phyloP scores from a whole-genome alignment of 208 protist genomes.

The Crithidia brevicula region DNA sequence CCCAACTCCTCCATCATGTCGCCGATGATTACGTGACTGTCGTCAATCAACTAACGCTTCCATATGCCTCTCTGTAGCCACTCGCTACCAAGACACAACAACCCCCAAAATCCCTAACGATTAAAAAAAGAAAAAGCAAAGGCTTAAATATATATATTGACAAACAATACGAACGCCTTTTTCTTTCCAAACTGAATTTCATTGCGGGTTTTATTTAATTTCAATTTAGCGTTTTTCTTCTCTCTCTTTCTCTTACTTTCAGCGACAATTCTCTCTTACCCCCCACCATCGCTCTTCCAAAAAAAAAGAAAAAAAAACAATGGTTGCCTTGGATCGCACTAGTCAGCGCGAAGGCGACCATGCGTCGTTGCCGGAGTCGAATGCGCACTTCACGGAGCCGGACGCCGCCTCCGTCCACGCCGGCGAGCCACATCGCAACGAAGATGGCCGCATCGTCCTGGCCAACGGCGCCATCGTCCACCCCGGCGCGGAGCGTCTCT shows the following conservation, averaged over 20 bases:
- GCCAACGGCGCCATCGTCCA: slow-evolving; percentile 26
- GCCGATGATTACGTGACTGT: too few relatives aligned
- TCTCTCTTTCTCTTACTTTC: neutral
- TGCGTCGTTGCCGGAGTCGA: neutral
- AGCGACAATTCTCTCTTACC: neutral
- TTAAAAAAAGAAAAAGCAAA: too few relatives aligned
- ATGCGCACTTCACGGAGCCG: neutral
- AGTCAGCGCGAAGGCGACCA: neutral
- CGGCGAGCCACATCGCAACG: neutral
- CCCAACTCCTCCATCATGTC: too few relatives aligned
- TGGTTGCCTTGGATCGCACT: neutral
- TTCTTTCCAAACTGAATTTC: too few relatives aligned
- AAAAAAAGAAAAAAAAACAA: neutral
- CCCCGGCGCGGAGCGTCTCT: slow-evolving; percentile 35
- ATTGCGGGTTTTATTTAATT: too few relatives aligned
- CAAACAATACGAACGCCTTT: too few relatives aligned
- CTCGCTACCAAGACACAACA: too few relatives aligned
- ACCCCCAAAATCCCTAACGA: too few relatives aligned
- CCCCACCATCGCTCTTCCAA: neutral
- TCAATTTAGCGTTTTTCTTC: too few relatives aligned
- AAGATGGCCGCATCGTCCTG: neutral
- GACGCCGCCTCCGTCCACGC: neutral
- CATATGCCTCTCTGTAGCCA: too few relatives aligned
- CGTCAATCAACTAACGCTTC: too few relatives aligned
- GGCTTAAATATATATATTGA: too few relatives aligned